These are phyloP conservation scores for Camellia granthamiana DNA, from an alignment of 148 eudicot species.

Conservation along the genomic window DNA sequence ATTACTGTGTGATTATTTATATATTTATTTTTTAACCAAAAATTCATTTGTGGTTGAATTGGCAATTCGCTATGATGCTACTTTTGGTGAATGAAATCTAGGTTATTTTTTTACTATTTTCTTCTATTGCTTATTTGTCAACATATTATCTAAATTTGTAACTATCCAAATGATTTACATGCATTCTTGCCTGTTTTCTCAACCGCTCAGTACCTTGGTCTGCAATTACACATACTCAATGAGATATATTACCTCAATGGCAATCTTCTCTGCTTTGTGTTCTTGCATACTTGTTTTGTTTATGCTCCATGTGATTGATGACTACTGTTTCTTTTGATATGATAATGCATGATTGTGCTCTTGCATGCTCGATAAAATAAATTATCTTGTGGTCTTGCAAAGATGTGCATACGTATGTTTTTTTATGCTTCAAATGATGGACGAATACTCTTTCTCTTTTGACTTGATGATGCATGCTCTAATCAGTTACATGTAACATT, in stretches of 20 bases:
- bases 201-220: neutral
- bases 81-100: neutral
- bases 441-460: neutral
- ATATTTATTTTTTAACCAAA: neutral
- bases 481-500: neutral
- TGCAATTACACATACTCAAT: neutral
- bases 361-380: neutral
- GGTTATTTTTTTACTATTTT: neutral
- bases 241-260: neutral
- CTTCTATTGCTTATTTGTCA: neutral
- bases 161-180: neutral
- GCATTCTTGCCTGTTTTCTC: constrained; percentile 6
- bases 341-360: neutral
- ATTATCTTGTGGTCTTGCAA: neutral
- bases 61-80: neutral
- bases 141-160: neutral
- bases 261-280: neutral
- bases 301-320: neutral
- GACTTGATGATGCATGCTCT: neutral
- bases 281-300: neutral
- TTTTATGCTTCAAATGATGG: neutral
- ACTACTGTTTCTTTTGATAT: neutral
- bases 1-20: neutral
- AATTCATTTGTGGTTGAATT: neutral
- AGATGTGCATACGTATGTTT: neutral